Conservation (phyloP, 176 grass and related monocot species). For the Carex myosuroides region DNA sequence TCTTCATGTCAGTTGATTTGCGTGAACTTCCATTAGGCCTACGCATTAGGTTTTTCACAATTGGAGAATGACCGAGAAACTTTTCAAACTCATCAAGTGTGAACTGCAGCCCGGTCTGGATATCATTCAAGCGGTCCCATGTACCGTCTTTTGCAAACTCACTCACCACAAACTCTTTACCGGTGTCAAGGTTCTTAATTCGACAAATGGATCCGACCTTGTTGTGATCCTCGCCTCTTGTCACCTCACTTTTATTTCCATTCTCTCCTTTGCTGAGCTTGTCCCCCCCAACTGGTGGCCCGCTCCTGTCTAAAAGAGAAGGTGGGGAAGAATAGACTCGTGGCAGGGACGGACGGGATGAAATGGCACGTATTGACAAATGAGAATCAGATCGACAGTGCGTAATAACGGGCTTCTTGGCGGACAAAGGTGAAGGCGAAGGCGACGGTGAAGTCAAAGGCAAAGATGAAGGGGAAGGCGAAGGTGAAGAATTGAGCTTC, state of each 20-base stretch:
- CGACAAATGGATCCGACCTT: slow-evolving; percentile 10
- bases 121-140: slow-evolving; percentile 20
- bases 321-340: slow-evolving; percentile 27
- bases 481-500: not conserved
- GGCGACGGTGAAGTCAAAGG: not conserved
- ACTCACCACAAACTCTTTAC: slow-evolving; percentile 37
- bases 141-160: slow-evolving; percentile 36
- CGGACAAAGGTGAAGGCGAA: not conserved
- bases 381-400: slow-evolving; percentile 1
- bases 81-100: slow-evolving; percentile 40
- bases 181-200: slow-evolving; percentile 32
- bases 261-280: not conserved
- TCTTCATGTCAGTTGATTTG: slow-evolving; percentile 26
- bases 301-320: slow-evolving; percentile 6
- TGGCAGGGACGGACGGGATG: not conserved
- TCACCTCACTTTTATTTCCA: not conserved
- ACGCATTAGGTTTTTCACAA: slow-evolving; percentile 56
- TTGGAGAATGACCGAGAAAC: slow-evolving; percentile 37
- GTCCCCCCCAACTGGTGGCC: not conserved
- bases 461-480: not conserved
- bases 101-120: slow-evolving; percentile 25
- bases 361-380: not conserved
- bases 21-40: slow-evolving; percentile 25
- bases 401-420: not conserved
- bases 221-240: not conserved